phyloP scores from a whole-genome alignment of 1,284 basidiomycete species.

The Sanghuangporus weigelae region DNA sequence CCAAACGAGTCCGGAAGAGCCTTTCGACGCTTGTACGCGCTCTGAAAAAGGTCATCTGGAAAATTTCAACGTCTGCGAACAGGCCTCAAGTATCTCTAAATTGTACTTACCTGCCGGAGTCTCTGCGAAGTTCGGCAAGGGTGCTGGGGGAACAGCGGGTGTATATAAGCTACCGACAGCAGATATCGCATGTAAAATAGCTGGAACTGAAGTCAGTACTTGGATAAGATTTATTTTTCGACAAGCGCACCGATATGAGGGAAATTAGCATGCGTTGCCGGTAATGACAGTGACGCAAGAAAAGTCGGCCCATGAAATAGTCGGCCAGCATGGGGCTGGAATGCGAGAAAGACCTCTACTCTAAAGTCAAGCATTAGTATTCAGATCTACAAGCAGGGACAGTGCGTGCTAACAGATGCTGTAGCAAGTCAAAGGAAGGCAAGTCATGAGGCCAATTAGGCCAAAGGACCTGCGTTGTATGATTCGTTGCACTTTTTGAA shows the following conservation, averaged over 20 bases:
- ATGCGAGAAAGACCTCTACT: slow-evolving; percentile 67
- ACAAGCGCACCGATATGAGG: slow-evolving; percentile 31
- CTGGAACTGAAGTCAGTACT: slow-evolving; percentile 17
- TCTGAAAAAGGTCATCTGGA: slow-evolving; percentile 50
- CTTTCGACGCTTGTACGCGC: slow-evolving; percentile 41
- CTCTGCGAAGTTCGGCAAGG: slow-evolving; percentile 42
- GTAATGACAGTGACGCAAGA: slow-evolving; percentile 54
- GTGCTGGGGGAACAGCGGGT: slow-evolving; percentile 48
- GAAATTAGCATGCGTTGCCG: slow-evolving; percentile 66
- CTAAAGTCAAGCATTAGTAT: slow-evolving; percentile 29
- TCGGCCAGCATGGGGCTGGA: slow-evolving; percentile 61
- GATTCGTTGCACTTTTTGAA: background rate
- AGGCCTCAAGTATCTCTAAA: background rate
- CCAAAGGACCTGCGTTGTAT: slow-evolving; percentile 36
- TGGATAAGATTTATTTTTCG: too few relatives aligned
- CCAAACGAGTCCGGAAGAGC: slow-evolving; percentile 54
- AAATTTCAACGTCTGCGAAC: background rate
- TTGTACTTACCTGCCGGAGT: slow-evolving; percentile 40
- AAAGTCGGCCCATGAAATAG: slow-evolving; percentile 64
- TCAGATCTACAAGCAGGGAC: slow-evolving; percentile 2
- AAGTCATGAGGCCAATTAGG: slow-evolving; percentile 59
- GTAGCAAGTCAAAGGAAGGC: slow-evolving; percentile 52
- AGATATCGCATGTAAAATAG: slow-evolving; percentile 72
- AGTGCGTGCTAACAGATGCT: slow-evolving; percentile 51
- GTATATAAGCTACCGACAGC: slow-evolving; percentile 68